Percentiles rank a stretch among this genome's conserved stretches.
phyloP scores from a whole-genome alignment of 1,284 basidiomycete species.

The Fomitopsis betulina region DNA sequence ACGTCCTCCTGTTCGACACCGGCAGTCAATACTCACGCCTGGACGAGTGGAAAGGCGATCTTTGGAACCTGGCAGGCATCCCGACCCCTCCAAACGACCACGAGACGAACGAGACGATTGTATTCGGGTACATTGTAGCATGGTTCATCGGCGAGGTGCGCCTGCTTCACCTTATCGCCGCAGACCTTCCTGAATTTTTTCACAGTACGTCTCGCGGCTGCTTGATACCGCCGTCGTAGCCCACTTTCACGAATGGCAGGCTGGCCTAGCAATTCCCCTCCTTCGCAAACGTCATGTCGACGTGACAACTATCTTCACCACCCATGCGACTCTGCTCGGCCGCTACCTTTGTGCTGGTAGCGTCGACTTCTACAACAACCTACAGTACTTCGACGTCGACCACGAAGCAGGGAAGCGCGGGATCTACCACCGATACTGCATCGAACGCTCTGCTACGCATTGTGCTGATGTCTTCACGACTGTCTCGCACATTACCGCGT shows the following conservation, averaged over 20 bases:
- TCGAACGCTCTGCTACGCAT: constrained; percentile 91
- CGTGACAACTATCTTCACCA: constrained; percentile 97
- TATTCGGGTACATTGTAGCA: constrained; percentile 98
- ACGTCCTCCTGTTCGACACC: constrained; percentile 94
- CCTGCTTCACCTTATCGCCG: constrained; percentile 11
- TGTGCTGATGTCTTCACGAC: constrained; percentile 98
- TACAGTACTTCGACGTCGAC: constrained; percentile 99
- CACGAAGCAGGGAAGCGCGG: constrained; percentile 98
- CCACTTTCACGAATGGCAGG: constrained; percentile 99
- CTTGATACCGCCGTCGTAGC: constrained; percentile 85
- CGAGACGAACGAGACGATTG: constrained; percentile 98
- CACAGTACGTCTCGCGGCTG: constrained; percentile 76
- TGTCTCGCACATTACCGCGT: constrained; percentile 96
- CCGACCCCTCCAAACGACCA: constrained; percentile 94
- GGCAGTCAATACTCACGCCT: constrained; percentile 84
- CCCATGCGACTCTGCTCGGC: constrained; percentile 97
- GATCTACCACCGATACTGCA: constrained; percentile 91
- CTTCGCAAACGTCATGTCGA: constrained; percentile 96
- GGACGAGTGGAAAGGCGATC: constrained; percentile 97
- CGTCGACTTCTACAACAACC: constrained; percentile 99
- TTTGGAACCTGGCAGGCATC: constrained; percentile 98
- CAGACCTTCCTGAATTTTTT: not conserved
- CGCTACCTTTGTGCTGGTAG: constrained; percentile 97
- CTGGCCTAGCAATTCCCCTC: constrained; percentile 93
- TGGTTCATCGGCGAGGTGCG: constrained; percentile 97